Evolutionary conservation across 2,329 filamentous ascomycete genomes (phyloP).

Genomic region (Aspergillus latus): DNA sequence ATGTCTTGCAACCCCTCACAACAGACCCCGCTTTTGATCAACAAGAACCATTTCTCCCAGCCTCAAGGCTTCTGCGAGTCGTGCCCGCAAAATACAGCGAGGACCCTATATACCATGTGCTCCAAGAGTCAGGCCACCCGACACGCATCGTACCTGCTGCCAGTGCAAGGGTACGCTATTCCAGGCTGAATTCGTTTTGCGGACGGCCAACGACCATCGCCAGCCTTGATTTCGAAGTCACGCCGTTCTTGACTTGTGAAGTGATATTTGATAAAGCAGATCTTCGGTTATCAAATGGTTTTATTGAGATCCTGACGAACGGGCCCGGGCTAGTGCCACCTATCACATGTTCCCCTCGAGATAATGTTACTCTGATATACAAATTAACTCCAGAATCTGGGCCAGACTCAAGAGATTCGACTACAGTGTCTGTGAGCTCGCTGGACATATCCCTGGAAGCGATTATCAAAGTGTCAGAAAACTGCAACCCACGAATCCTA

Average conservation of each 20-base stretch:
- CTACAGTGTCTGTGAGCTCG: slow-evolving; percentile 39
- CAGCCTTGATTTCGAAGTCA: slow-evolving; percentile 57
- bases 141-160: slow-evolving; percentile 57
- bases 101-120: slow-evolving; percentile 54
- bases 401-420: slow-evolving; percentile 37
- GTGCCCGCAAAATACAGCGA: slow-evolving; percentile 52
- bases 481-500: slow-evolving; percentile 44
- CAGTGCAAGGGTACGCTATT: slow-evolving; percentile 57
- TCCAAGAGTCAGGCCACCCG: slow-evolving; percentile 53
- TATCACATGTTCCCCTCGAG: slow-evolving; percentile 51
- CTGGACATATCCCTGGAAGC: slow-evolving; percentile 51
- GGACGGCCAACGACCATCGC: slow-evolving; percentile 51
- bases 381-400: slow-evolving; percentile 47
- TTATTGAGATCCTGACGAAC: slow-evolving; percentile 45
- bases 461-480: slow-evolving; percentile 40
- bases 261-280: slow-evolving; percentile 52
- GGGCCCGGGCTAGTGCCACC: slow-evolving; percentile 37
- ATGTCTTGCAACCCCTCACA: slow-evolving; percentile 57
- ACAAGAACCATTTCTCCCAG: slow-evolving; percentile 56
- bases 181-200: slow-evolving; percentile 47
- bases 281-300: slow-evolving; percentile 50
- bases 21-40: slow-evolving; percentile 49
- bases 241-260: slow-evolving; percentile 51
- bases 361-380: slow-evolving; percentile 60
- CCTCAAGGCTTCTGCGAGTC: slow-evolving; percentile 57